These are phyloP conservation scores for Sporothrix dimorphospora DNA, from an alignment of 2,329 filamentous ascomycete genomes.

Conservation along the genomic window DNA sequence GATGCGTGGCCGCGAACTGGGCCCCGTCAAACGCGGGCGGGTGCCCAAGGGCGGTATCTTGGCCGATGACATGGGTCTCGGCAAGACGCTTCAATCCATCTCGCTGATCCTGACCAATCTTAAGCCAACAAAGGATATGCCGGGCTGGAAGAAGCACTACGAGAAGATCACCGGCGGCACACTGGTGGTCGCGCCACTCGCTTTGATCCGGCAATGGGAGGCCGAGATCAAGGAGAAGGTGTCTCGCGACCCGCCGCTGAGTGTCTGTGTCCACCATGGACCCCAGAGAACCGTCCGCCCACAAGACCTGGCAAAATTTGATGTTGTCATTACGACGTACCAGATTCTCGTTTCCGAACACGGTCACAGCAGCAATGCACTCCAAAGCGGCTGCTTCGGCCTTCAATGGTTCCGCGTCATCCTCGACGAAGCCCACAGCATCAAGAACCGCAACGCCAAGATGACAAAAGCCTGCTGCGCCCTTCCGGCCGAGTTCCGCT, in stretches of 20 bases:
- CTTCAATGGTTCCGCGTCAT: conserved; percentile 95
- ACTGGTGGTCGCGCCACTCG: conserved; percentile 88
- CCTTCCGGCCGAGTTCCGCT: conserved; percentile 82
- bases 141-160: conserved; percentile 69
- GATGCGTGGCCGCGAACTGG: conserved; percentile 93
- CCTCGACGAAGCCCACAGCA: conserved; percentile 94
- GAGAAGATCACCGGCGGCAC: conserved; percentile 75
- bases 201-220: conserved; percentile 97
- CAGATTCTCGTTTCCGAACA: conserved; percentile 94
- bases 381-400: conserved; percentile 83
- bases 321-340: conserved; percentile 97
- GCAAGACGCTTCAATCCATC: conserved; percentile 94
- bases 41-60: conserved; percentile 92
- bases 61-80: conserved; percentile 95
- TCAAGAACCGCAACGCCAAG: conserved; percentile 98
- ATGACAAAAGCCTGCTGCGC: conserved; percentile 90
- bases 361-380: conserved; percentile 66
- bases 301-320: conserved; percentile 77
- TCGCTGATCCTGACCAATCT: conserved; percentile 83
- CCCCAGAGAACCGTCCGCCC: conserved; percentile 78
- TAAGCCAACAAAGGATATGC: conserved; percentile 62
- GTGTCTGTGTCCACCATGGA: conserved; percentile 89
- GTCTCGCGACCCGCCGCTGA: conserved; percentile 64
- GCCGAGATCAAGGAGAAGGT: conserved; percentile 87
- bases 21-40: conserved; percentile 76